phyloP scores from a whole-genome alignment of 108 stramenopile genomes.

The Fragilaria crotonensis region DNA sequence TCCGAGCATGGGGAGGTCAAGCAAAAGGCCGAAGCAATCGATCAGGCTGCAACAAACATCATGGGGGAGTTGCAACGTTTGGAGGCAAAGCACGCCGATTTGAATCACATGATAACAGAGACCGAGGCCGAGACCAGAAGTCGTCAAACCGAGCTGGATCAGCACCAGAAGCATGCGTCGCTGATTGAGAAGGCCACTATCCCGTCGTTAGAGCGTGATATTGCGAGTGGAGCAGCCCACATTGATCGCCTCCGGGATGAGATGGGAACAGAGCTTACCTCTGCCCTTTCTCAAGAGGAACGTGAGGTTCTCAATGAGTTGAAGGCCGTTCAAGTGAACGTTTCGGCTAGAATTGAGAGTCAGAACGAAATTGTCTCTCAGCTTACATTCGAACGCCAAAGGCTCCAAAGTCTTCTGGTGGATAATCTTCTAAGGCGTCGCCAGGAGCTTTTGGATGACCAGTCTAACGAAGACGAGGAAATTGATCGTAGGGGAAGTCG shows the following conservation, averaged over 20 bases:
- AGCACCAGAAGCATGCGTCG: slow-evolving; percentile 54
- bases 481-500: slow-evolving; percentile 20
- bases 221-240: slow-evolving; percentile 54
- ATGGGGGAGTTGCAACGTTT: slow-evolving; percentile 63
- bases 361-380: slow-evolving; percentile 60
- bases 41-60: slow-evolving; percentile 58
- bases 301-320: slow-evolving; percentile 39
- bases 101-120: slow-evolving; percentile 47
- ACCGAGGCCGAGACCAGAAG: slow-evolving; percentile 46
- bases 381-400: slow-evolving; percentile 49
- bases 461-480: slow-evolving; percentile 7
- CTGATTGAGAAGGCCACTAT: slow-evolving; percentile 58
- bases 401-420: slow-evolving; percentile 65
- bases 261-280: slow-evolving; percentile 74
- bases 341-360: slow-evolving; percentile 52
- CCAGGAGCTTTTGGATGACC: slow-evolving; percentile 52
- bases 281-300: slow-evolving; percentile 59
- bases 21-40: slow-evolving; percentile 41
- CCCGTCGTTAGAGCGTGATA: slow-evolving; percentile 53
- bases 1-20: slow-evolving; percentile 40
- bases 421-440: slow-evolving; percentile 79
- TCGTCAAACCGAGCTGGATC: slow-evolving; percentile 30
- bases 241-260: slow-evolving; percentile 70
- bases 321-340: slow-evolving; percentile 34
- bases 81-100: slow-evolving; percentile 65